Conservation (phyloP, 202 grass and related monocot species). For the Schoenoplectus triqueter region DNA sequence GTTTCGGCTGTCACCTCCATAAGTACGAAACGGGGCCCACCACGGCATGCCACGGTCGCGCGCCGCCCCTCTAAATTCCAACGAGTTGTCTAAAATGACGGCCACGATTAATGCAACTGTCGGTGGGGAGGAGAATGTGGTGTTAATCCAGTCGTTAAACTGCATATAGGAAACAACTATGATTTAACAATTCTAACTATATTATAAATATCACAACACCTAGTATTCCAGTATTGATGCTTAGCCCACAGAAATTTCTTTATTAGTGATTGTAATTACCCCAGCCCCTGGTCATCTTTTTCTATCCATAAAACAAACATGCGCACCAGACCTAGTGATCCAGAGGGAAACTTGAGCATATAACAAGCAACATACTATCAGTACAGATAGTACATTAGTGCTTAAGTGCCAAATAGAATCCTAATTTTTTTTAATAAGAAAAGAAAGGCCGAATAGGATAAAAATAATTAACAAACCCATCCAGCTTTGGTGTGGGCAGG, state of each 20-base stretch:
- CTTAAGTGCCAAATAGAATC: background rate
- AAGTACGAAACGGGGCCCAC: constrained; percentile 82
- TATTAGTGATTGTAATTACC: background rate
- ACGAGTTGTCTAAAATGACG: constrained; percentile 83
- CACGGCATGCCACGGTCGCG: constrained; percentile 88
- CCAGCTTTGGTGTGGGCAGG: constrained; percentile 86
- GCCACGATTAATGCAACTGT: constrained; percentile 75
- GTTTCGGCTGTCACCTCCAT: constrained; percentile 70
- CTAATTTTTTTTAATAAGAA: background rate
- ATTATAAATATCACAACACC: background rate
- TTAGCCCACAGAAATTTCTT: background rate
- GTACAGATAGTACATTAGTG: background rate
- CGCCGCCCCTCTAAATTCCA: constrained; percentile 60
- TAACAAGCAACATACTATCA: background rate
- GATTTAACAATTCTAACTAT: background rate
- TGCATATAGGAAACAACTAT: constrained; percentile 43
- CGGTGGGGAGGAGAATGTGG: constrained; percentile 79
- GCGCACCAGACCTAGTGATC: background rate
- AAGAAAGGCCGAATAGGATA: constrained; percentile 3
- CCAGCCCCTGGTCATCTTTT: background rate
- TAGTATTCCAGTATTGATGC: background rate
- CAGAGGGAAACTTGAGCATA: background rate
- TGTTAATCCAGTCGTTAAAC: constrained; percentile 98
- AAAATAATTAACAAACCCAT: constrained; percentile 61
- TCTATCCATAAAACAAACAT: background rate